A percentile compares a stretch with the other conserved stretches of the same genome.
These are phyloP conservation scores for Fusarium sp. DNA, from an alignment of 2,329 filamentous ascomycete genomes.

Conservation along the genomic window DNA sequence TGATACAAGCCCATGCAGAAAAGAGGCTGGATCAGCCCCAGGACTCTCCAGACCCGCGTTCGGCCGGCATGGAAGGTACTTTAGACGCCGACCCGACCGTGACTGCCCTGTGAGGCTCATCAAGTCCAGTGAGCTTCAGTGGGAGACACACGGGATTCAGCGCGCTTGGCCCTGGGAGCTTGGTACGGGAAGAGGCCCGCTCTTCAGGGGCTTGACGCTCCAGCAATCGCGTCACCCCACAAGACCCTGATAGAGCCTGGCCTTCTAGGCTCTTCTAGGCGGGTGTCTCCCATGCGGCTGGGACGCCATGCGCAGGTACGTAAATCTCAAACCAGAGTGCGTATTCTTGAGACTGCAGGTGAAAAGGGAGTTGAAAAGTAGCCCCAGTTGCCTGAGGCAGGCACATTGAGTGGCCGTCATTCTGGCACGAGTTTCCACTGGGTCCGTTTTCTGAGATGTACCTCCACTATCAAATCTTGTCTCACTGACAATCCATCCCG, in stretches of 20 bases:
- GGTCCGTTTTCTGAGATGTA: conserved; percentile 18
- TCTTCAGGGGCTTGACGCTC: conserved; percentile 31
- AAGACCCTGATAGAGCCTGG: conserved; percentile 34
- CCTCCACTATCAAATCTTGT: conserved; percentile 27
- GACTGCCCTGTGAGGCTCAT: conserved; percentile 36
- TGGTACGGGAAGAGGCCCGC: conserved; percentile 20
- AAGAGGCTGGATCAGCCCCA: conserved; percentile 25
- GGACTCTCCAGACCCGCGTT: conserved; percentile 18
- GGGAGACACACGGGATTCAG: conserved; percentile 12
- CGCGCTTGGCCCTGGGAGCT: conserved; percentile 13
- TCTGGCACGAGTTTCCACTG: conserved; percentile 33
- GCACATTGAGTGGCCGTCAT: conserved; percentile 18
- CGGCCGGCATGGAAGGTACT: not conserved
- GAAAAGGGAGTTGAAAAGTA: conserved; percentile 14
- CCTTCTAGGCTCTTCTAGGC: conserved; percentile 16
- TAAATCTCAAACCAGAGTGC: conserved; percentile 41
- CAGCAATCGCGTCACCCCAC: conserved; percentile 35
- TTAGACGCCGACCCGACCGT: conserved; percentile 6
- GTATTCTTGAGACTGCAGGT: conserved; percentile 29
- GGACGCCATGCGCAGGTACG: conserved; percentile 25
- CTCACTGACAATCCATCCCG: conserved; percentile 11
- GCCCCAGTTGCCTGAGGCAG: conserved; percentile 49
- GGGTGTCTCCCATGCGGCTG: conserved; percentile 5
- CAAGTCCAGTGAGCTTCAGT: conserved; percentile 23
- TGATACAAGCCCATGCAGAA: conserved; percentile 32